These are phyloP conservation scores for Leccinum barrowsii DNA, from an alignment of 768 basidiomycete genomes.

Conservation along the genomic window DNA sequence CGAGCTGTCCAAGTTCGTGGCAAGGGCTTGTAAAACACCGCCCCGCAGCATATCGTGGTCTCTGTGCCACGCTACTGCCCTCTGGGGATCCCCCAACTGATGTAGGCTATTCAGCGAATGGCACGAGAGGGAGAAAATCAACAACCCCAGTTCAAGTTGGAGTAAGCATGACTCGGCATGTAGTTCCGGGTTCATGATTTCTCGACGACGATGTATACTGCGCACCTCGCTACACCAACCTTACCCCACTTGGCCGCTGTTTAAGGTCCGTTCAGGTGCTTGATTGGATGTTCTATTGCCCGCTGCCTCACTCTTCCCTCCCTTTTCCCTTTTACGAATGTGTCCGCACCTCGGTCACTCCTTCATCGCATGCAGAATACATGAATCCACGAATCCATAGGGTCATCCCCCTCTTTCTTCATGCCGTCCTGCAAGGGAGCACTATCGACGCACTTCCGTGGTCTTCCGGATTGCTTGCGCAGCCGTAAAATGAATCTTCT, in stretches of 20 bases:
- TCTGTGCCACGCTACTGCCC: constrained; percentile 7
- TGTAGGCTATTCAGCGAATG: constrained; percentile 17
- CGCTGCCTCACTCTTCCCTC: constrained; percentile 21
- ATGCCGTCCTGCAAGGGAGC: constrained; percentile 1
- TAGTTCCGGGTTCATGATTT: constrained; percentile 9
- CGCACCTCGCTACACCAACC: constrained; percentile 8
- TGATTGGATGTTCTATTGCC: constrained; percentile 14
- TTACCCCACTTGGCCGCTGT: constrained; percentile 11
- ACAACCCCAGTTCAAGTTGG: neutral
- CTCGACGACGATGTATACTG: constrained; percentile 4
- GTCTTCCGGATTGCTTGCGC: constrained; percentile 16
- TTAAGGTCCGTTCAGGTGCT: constrained; percentile 26
- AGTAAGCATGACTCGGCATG: constrained; percentile 8
- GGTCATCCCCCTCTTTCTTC: constrained; percentile 9
- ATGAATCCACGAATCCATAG: constrained; percentile 1
- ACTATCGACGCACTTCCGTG: constrained; percentile 5
- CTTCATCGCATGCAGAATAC: constrained; percentile 7
- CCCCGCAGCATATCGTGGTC: constrained; percentile 12
- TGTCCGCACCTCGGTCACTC: constrained; percentile 10
- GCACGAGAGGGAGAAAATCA: neutral
- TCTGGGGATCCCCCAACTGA: constrained; percentile 8
- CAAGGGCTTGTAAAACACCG: constrained; percentile 23
- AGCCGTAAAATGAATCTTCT: constrained; percentile 26
- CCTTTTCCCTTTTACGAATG: constrained; percentile 13
- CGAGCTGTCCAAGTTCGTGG: constrained; percentile 17